A percentile compares a stretch with the other conserved stretches of the same genome.
Evolutionary conservation across 2,329 filamentous ascomycete genomes (phyloP).

Genomic region (Colletotrichum sp.): DNA sequence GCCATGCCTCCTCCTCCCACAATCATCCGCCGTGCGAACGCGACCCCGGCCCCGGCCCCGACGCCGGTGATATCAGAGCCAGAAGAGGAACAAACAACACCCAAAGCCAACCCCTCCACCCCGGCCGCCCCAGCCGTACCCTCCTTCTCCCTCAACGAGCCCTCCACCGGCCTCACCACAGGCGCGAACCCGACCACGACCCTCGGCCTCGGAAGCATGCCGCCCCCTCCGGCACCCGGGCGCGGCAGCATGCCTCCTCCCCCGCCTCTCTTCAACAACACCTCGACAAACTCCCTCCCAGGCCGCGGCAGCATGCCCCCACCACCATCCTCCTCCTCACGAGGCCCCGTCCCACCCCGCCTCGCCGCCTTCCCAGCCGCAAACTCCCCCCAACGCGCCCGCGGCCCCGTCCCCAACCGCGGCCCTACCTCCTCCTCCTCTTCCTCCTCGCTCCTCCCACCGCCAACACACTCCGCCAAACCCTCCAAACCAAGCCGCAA

Average conservation of each 20-base stretch:
- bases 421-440: constrained; percentile 32
- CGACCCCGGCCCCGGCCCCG: neutral
- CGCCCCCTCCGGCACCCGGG: constrained; percentile 24
- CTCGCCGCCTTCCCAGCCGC: constrained; percentile 21
- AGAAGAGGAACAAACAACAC: constrained; percentile 52
- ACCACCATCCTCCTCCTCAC: constrained; percentile 33
- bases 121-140: constrained; percentile 39
- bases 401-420: constrained; percentile 37
- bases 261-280: neutral
- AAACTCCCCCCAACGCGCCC: constrained; percentile 28
- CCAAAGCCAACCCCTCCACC: constrained; percentile 47
- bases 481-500: constrained; percentile 67
- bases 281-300: neutral
- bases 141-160: constrained; percentile 45
- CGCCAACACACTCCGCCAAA: constrained; percentile 57
- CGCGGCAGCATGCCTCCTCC: constrained; percentile 20
- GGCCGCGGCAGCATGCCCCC: constrained; percentile 30
- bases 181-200: constrained; percentile 21
- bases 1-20: constrained; percentile 39
- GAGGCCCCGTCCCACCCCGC: constrained; percentile 18
- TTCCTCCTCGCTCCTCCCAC: constrained; percentile 54
- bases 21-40: constrained; percentile 6
- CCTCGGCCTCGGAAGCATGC: neutral
- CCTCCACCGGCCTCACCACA: constrained; percentile 1
- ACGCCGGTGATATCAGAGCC: constrained; percentile 22